A percentile compares a stretch with the other conserved stretches of the same genome.
phyloP scores from a whole-genome alignment of 176 grass and related monocot genomes.

The Bonia amplexicaulis region DNA sequence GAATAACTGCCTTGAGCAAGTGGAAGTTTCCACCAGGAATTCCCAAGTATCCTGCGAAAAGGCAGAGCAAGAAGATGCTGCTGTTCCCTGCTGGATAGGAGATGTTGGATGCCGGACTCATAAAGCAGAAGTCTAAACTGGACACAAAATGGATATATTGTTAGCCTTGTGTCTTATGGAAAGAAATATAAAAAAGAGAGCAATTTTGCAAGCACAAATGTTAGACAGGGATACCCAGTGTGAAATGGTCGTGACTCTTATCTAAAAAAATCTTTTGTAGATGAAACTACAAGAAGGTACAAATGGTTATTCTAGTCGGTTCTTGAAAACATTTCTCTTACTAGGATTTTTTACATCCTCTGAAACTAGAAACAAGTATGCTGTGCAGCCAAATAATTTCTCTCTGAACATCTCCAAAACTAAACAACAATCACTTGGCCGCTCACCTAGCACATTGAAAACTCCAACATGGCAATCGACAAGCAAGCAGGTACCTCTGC shows the following conservation, averaged over 20 bases:
- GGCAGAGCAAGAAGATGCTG: constrained; percentile 42
- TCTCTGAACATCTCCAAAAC: background rate
- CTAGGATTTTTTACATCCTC: background rate
- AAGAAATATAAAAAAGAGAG: background rate
- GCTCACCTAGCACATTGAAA: background rate
- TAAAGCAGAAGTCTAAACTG: constrained; percentile 58
- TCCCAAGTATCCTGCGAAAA: constrained; percentile 55
- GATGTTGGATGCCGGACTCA: constrained; percentile 56
- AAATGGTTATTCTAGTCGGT: background rate
- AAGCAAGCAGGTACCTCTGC: background rate
- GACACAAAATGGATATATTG: background rate
- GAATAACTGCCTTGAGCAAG: constrained; percentile 46
- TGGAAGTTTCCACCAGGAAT: constrained; percentile 52
- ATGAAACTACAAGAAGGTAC: background rate
- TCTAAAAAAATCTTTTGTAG: background rate
- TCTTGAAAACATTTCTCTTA: background rate
- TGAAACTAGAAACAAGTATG: background rate
- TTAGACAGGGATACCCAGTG: background rate
- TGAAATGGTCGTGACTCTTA: background rate
- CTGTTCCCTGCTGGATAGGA: constrained; percentile 54
- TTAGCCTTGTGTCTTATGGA: background rate
- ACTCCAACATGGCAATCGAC: background rate
- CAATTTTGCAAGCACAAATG: background rate
- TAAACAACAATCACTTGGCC: background rate
- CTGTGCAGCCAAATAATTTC: background rate